Evolutionary conservation across 371 early-diverging fungal genomes (phyloP).

Genomic region (Syncephalis fuscata): DNA sequence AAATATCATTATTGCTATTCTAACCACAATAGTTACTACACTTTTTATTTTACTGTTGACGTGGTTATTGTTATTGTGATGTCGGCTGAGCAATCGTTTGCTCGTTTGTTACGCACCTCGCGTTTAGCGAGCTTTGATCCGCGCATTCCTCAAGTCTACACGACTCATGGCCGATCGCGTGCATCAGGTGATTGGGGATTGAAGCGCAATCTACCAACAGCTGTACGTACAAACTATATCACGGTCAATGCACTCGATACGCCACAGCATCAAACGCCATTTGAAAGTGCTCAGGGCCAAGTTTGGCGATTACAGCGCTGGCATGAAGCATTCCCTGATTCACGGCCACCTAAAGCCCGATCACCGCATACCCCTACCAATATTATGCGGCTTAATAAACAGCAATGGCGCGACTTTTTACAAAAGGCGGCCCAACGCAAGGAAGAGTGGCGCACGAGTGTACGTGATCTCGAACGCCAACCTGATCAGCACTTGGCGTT

Average conservation of each 20-base stretch:
- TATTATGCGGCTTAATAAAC: constrained; percentile 29
- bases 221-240: constrained; percentile 35
- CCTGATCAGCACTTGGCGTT: constrained; percentile 20
- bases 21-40: too few relatives aligned
- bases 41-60: too few relatives aligned
- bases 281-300: constrained; percentile 32
- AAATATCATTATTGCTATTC: too few relatives aligned
- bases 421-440: constrained; percentile 22
- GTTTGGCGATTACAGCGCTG: constrained; percentile 34
- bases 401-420: constrained; percentile 39
- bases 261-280: constrained; percentile 53
- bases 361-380: constrained; percentile 14
- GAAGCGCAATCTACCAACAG: constrained; percentile 52
- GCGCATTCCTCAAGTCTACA: constrained; percentile 50
- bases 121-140: constrained; percentile 53
- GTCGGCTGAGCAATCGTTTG: constrained; percentile 24
- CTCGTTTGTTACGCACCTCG: constrained; percentile 45
- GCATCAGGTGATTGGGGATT: constrained; percentile 59
- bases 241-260: constrained; percentile 49
- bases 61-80: too few relatives aligned
- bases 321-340: constrained; percentile 53
- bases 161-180: constrained; percentile 28
- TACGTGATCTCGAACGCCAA: constrained; percentile 14
- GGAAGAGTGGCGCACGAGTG: constrained; percentile 28
- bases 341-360: constrained; percentile 28